Conservation (phyloP, 345 rosid species). For the Pugionium dolabratum region DNA sequence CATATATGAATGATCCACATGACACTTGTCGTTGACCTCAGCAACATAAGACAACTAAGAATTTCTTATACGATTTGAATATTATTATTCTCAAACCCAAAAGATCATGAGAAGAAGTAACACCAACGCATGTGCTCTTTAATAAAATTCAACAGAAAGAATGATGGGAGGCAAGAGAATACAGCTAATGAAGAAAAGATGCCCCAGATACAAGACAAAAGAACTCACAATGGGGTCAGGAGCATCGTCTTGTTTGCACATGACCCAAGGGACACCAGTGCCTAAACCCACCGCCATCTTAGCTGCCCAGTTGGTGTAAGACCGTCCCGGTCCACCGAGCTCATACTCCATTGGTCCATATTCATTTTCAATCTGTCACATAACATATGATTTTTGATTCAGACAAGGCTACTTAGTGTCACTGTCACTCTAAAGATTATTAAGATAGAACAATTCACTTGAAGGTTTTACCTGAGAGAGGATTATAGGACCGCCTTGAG, state of each 20-base stretch:
- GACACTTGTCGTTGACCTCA: slow-evolving; percentile 15
- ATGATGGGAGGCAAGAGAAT: not conserved
- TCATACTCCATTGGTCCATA: slow-evolving; percentile 94
- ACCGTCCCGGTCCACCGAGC: slow-evolving; percentile 65
- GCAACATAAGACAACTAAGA: slow-evolving; percentile 22
- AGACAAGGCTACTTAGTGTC: slow-evolving; percentile 24
- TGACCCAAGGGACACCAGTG: slow-evolving; percentile 99
- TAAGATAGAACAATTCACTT: not conserved
- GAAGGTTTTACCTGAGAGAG: slow-evolving; percentile 73
- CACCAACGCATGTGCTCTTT: too few relatives aligned
- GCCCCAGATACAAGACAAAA: slow-evolving; percentile 36
- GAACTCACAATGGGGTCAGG: slow-evolving; percentile 88
- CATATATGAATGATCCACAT: slow-evolving; percentile 24
- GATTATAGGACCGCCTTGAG: slow-evolving; percentile 98
- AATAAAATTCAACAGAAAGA: too few relatives aligned
- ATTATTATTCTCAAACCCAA: not conserved
- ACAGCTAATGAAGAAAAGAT: slow-evolving; percentile 41
- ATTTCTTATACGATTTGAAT: slow-evolving; percentile 24
- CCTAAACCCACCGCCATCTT: slow-evolving; percentile 87
- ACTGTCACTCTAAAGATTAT: slow-evolving; percentile 10
- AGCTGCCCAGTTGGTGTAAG: slow-evolving; percentile 90
- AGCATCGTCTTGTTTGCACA: slow-evolving; percentile 40
- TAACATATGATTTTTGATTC: slow-evolving; percentile 10
- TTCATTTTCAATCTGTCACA: slow-evolving; percentile 89
- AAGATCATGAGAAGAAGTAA: too few relatives aligned